Conservation (phyloP, 2,329 filamentous ascomycete genomes). For the Parafenestella ontariensis region DNA sequence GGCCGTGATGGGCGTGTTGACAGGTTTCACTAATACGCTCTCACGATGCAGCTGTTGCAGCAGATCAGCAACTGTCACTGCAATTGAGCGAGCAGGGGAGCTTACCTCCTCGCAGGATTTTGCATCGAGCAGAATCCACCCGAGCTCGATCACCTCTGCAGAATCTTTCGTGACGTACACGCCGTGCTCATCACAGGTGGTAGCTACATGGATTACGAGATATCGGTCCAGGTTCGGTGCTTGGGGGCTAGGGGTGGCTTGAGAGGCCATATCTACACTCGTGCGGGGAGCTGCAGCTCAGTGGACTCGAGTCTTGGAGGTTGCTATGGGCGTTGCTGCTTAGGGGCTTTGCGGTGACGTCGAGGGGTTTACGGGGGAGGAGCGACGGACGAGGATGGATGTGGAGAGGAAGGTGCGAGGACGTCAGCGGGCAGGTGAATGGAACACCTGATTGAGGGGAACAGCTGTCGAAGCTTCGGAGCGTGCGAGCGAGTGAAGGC, state of each 20-base stretch:
- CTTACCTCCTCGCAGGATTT: conserved; percentile 88
- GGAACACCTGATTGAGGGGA: conserved; percentile 19
- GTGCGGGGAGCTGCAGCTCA: conserved; percentile 4
- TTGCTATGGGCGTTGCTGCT: background rate
- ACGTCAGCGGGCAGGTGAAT: conserved; percentile 39
- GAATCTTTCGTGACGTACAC: conserved; percentile 99
- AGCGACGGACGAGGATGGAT: conserved; percentile 13
- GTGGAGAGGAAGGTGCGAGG: conserved; percentile 16
- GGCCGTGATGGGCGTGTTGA: conserved; percentile 98
- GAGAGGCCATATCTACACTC: conserved; percentile 33
- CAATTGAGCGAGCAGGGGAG: conserved; percentile 9
- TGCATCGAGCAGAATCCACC: conserved; percentile 94
- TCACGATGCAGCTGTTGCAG: conserved; percentile 82
- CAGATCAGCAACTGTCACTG: conserved; percentile 34
- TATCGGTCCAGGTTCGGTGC: conserved; percentile 79
- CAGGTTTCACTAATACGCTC: conserved; percentile 94
- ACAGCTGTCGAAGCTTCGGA: conserved; percentile 22
- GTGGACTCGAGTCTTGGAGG: conserved; percentile 12
- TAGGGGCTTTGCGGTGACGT: conserved; percentile 4
- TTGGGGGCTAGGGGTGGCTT: conserved; percentile 40
- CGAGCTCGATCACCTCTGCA: conserved; percentile 97
- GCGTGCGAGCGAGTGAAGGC: conserved; percentile 25
- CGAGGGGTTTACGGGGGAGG: conserved; percentile 14
- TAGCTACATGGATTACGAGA: conserved; percentile 97
- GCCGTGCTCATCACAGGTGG: conserved; percentile 98